Base-by-base conservation (phyloP, 257 asterid species). In the Primulina eburnea region DNA sequence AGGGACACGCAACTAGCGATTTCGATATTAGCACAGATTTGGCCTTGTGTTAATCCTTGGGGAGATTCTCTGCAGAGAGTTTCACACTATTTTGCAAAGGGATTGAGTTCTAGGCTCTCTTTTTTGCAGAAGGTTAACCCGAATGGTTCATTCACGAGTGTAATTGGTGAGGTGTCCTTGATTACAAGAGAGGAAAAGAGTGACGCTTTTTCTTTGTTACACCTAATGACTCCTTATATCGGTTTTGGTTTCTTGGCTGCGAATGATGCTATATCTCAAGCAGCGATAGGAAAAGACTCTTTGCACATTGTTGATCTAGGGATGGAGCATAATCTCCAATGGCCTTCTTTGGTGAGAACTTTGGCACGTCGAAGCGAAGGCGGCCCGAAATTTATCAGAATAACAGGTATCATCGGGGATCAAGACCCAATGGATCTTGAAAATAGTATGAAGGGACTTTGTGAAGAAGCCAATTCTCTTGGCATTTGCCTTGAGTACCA, bases 41-140 rank as follows among this genome's bases (percentile, higher is more conserved):
- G 85, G 82, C 82, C 85, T 28, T 47, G 80, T 0, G 80, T 81
- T 1, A 66, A 60, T 70, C 83, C 82, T 56, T 87, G 72, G 70
- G 90, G 90, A 0, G 86, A 85, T 64, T 85, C 94, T 3, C 40
- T 87, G 64, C 89, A 81, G 57, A 68, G 94, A 24, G 89, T 87
- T 8, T 78, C 87, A 0, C 78, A 75, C 65, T 85, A 80, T 65
- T 87, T 87, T 65, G 90, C 89, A 0, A 7, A 60, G 77, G 90
- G 83, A 20, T 58, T 87, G 70, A 75, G 76, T 47, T 73, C 84
- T 5, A 81, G 90, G 64, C 70, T 85, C 20, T 66, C 68, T 0
- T 76, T 77, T 33, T 65, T 83, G 2, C 82, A 80, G 30, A 78
- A 71, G 60, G 74, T 78, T 68, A 81, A 76, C 67, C 71, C 81